Evolutionary conservation across 768 basidiomycete genomes (phyloP).

Genomic region (Suillus hirtellus): DNA sequence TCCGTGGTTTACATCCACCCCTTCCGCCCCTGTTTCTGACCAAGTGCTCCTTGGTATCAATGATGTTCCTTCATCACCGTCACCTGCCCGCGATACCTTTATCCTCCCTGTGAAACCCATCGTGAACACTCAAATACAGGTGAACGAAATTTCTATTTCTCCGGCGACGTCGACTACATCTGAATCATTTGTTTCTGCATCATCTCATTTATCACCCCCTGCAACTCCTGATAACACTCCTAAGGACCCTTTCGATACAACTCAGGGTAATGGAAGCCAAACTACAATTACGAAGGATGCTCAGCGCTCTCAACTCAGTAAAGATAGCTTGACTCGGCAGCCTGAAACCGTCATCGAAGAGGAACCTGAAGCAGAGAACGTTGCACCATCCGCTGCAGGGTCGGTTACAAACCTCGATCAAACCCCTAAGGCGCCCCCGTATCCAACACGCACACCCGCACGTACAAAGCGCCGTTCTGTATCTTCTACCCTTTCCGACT

Average conservation of each 20-base stretch:
- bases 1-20: conserved; percentile 71
- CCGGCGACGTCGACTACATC: conserved; percentile 45
- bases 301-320: conserved; percentile 29
- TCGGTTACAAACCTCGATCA: conserved; percentile 28
- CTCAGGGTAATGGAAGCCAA: conserved; percentile 50
- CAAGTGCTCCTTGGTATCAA: conserved; percentile 18
- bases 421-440: conserved; percentile 45
- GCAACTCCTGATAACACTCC: conserved; percentile 55
- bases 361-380: conserved; percentile 27
- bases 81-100: conserved; percentile 33
- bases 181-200: conserved; percentile 49
- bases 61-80: conserved; percentile 30
- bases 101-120: conserved; percentile 26
- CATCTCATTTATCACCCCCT: conserved; percentile 53
- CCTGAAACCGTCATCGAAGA: conserved; percentile 59
- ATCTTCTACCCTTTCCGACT: conserved; percentile 79
- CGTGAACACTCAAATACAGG: conserved; percentile 15
- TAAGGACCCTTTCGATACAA: conserved; percentile 44
- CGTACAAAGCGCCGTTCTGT: conserved; percentile 95
- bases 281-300: conserved; percentile 55
- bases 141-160: conserved; percentile 40
- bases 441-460: conserved; percentile 84
- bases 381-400: conserved; percentile 16
- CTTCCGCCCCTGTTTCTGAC: conserved; percentile 9
- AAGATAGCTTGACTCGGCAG: conserved; percentile 36